Base-by-base conservation (phyloP, 2,329 filamentous ascomycete genomes). In the Berkeleyomyces basicola region DNA sequence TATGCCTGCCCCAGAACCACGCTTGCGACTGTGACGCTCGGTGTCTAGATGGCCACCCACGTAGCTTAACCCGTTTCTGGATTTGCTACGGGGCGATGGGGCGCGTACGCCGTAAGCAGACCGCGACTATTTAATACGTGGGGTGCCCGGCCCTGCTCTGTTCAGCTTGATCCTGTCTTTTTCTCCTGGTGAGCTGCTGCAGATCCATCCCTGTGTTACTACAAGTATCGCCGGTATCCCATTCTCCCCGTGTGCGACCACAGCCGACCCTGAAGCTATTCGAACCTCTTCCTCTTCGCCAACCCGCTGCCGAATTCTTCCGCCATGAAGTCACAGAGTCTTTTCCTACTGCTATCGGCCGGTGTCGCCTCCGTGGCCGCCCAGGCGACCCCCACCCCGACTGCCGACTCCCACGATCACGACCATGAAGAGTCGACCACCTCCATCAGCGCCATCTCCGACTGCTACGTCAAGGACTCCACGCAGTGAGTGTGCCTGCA, bases 401-500 rank as follows among this genome's bases (percentile, higher is more conserved):
- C 44, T 9, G 47, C 43, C 10, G 31, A 37, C 37, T 40, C 44
- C 37, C 47, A 61, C 11, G 10, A n/a, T n/a, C 4, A 55, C n/a
- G 10, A 57, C 39, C 39, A 44, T 23, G 1, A 43, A 7, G 37
- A 39, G 40, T 11, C 43, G 23, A 23, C 23, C 36, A 9, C 23
- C 10, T 43, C 58, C 6, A 47, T 23, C 16, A 46, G 14, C n/a
- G 62, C 58, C 31, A 64, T 64, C 14, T 64, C 62, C 7, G 40
- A 64, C 23, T 64, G 62, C 23, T 53, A 64, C 33, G 49, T 64
- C 10, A 53, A 61, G 42, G 51, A 49, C 14, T 64, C 58, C n/a
- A 64, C 62, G 4, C 62, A 64, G 62, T 61, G 39, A 37, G 62
- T 36, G 36, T 7, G 9, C 14, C 58, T 46, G 23, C 7, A 31